These are phyloP conservation scores for Triticum urartu DNA, from an alignment of 176 grass and related monocot species.

Conservation along the genomic window DNA sequence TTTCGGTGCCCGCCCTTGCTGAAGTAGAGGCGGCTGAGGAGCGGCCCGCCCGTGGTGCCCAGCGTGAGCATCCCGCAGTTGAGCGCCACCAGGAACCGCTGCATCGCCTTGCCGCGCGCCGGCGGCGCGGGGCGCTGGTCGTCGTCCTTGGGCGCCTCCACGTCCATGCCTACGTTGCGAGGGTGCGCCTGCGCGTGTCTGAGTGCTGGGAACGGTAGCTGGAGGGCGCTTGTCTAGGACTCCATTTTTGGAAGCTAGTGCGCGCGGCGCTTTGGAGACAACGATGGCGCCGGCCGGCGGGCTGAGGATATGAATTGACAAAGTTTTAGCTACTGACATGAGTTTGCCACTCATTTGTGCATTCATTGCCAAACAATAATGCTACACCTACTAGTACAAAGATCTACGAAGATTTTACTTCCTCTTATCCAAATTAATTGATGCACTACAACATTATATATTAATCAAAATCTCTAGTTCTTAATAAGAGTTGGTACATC, in stretches of 20 bases:
- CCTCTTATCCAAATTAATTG: too few relatives aligned
- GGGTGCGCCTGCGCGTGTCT: not conserved
- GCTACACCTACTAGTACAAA: too few relatives aligned
- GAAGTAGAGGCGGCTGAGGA: constrained; percentile 66
- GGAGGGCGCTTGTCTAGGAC: not conserved
- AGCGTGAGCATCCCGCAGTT: constrained; percentile 55
- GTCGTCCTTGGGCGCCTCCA: constrained; percentile 29
- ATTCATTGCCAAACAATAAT: too few relatives aligned
- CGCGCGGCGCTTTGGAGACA: constrained; percentile 8
- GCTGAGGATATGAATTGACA: not conserved
- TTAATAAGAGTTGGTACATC: too few relatives aligned
- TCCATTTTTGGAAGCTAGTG: not conserved
- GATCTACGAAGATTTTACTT: too few relatives aligned
- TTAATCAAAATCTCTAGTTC: too few relatives aligned
- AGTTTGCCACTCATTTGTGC: too few relatives aligned
- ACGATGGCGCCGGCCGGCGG: not conserved
- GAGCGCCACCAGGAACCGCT: constrained; percentile 32
- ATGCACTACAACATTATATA: too few relatives aligned
- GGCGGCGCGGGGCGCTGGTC: not conserved
- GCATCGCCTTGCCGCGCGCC: constrained; percentile 9
- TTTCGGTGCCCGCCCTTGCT: constrained; percentile 48
- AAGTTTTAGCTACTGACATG: not conserved
- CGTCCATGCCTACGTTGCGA: constrained; percentile 31
- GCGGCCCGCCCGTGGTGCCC: constrained; percentile 58
- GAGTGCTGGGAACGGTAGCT: not conserved